Evolutionary conservation across 2,329 filamentous ascomycete species (phyloP).

Genomic region (Verticillium zaregamsianum): DNA sequence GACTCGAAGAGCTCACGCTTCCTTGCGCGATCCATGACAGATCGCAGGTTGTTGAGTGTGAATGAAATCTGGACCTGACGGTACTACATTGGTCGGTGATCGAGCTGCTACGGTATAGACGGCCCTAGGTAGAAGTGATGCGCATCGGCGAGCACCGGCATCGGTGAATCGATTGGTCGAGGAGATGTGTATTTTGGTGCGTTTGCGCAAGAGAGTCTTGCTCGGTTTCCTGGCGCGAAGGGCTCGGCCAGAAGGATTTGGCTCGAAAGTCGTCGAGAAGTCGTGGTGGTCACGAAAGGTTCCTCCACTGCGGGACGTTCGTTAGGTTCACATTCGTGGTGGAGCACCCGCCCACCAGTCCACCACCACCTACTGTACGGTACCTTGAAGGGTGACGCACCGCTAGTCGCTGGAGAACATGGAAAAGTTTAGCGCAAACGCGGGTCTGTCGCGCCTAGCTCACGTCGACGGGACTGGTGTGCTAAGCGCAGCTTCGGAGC

Average conservation of each 20-base stretch:
- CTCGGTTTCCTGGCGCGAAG: not conserved
- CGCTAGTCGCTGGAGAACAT: not conserved
- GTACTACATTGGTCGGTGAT: slow-evolving; percentile 41
- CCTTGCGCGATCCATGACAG: slow-evolving; percentile 60
- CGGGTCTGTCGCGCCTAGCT: not conserved
- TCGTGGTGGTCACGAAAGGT: not conserved
- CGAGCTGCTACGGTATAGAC: slow-evolving; percentile 37
- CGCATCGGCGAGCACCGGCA: slow-evolving; percentile 32
- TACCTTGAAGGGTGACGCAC: not conserved
- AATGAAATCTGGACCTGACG: slow-evolving; percentile 20
- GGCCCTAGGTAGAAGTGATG: slow-evolving; percentile 29
- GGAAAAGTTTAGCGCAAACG: not conserved
- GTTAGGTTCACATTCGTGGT: not conserved
- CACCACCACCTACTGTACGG: too few relatives aligned
- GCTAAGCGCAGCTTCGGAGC: not conserved
- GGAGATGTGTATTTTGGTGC: not conserved
- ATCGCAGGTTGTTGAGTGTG: slow-evolving; percentile 24
- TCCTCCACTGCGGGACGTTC: not conserved
- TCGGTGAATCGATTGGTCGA: slow-evolving; percentile 26
- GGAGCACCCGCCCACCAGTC: not conserved
- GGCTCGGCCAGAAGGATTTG: not conserved
- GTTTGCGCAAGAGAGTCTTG: not conserved
- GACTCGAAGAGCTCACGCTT: slow-evolving; percentile 46
- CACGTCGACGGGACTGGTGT: not conserved
- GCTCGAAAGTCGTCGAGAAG: not conserved